Percentiles rank a stretch among this genome's conserved stretches.
phyloP scores from a whole-genome alignment of 2,329 filamentous ascomycete species.

The Fusarium sarcochroum region DNA sequence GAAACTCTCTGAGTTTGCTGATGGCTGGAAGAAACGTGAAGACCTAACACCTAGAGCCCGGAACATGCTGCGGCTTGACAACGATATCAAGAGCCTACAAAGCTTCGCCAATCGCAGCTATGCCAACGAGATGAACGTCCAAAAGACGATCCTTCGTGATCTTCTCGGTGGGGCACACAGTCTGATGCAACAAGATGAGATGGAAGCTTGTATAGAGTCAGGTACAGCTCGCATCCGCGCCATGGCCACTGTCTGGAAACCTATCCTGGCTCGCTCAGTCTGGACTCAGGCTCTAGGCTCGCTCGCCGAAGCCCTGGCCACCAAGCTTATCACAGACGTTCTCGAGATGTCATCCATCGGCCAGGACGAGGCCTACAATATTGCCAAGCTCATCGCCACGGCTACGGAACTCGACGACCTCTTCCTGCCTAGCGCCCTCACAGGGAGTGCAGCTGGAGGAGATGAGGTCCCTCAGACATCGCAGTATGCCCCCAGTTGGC shows the following conservation, averaged over 20 bases:
- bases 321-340: conserved; percentile 73
- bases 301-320: conserved; percentile 69
- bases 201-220: conserved; percentile 66
- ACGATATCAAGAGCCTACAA: conserved; percentile 71
- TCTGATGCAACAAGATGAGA: conserved; percentile 70
- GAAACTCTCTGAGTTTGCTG: conserved; percentile 63
- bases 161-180: conserved; percentile 73
- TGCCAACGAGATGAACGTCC: conserved; percentile 70
- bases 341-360: conserved; percentile 73
- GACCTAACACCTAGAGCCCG: conserved; percentile 66
- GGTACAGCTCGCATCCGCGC: conserved; percentile 67
- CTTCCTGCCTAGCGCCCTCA: conserved; percentile 64
- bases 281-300: conserved; percentile 75
- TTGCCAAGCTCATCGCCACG: conserved; percentile 70
- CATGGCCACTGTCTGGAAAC: conserved; percentile 69
- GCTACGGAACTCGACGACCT: conserved; percentile 72
- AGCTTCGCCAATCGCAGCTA: conserved; percentile 74
- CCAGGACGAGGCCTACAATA: conserved; percentile 74
- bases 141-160: conserved; percentile 73
- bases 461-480: conserved; percentile 68
- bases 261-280: conserved; percentile 70
- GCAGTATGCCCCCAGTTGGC: conserved; percentile 73
- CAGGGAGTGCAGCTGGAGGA: conserved; percentile 44
- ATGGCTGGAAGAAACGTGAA: conserved; percentile 66
- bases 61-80: conserved; percentile 70